These are phyloP conservation scores for Sugiyamaella boreocaroliniensis DNA, from an alignment of 805 yeast species.

Conservation along the genomic window DNA sequence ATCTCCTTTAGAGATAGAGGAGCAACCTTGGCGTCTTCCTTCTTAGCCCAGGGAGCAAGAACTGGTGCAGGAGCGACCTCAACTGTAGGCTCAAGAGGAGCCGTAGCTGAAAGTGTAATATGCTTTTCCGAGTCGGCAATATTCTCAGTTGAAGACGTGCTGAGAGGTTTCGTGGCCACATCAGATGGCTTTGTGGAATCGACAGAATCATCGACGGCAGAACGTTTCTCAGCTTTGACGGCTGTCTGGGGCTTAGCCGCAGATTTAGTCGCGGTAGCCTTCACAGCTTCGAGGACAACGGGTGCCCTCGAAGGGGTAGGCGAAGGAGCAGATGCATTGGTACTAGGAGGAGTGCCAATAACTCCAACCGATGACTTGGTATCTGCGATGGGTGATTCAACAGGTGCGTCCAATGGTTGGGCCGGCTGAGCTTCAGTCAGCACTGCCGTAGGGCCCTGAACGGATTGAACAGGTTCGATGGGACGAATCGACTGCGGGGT, in stretches of 20 bases:
- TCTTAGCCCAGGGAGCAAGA: constrained; percentile 25
- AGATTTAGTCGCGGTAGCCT: background rate
- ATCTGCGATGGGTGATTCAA: background rate
- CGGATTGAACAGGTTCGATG: background rate
- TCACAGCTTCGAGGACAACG: background rate
- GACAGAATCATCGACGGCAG: no score
- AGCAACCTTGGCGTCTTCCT: constrained; percentile 10
- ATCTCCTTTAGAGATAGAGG: constrained; percentile 27
- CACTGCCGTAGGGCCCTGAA: no score
- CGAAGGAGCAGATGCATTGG: no score
- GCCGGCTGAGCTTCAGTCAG: no score
- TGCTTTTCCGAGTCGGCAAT: background rate
- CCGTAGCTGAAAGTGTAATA: background rate
- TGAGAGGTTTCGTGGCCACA: background rate
- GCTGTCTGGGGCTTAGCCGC: background rate
- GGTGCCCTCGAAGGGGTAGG: background rate
- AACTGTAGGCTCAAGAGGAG: constrained; percentile 4
- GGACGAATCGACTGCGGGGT: background rate
- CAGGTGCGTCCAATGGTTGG: background rate
- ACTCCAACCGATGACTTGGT: background rate
- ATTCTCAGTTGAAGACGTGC: no score
- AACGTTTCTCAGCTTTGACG: background rate
- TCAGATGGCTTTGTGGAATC: background rate
- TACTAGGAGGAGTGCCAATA: no score
- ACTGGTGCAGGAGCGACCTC: constrained; percentile 11